phyloP scores from a whole-genome alignment of 2,329 filamentous ascomycete species.

The Thelonectria discophora region DNA sequence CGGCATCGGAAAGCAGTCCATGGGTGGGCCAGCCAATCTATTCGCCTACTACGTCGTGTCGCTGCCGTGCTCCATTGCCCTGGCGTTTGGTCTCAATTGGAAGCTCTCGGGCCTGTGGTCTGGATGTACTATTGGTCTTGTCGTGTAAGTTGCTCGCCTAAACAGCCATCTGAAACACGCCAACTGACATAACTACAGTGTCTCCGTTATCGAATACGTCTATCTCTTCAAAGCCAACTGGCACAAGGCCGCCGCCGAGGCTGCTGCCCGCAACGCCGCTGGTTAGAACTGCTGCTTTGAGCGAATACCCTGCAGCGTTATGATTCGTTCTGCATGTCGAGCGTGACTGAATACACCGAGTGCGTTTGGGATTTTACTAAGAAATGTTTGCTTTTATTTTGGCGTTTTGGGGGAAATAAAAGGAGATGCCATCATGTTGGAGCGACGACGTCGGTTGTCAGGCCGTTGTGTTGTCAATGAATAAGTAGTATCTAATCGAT shows the following conservation, averaged over 20 bases:
- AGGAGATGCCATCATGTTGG: constrained; percentile 5
- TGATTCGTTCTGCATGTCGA: background rate
- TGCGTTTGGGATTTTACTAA: background rate
- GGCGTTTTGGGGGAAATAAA: background rate
- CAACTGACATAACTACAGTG: constrained; percentile 47
- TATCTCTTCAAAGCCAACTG: constrained; percentile 63
- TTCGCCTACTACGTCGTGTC: constrained; percentile 88
- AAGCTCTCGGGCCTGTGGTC: constrained; percentile 83
- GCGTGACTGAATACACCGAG: background rate
- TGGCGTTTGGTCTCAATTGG: constrained; percentile 81
- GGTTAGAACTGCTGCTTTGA: constrained; percentile 45
- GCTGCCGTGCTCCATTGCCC: constrained; percentile 81
- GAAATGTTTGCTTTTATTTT: background rate
- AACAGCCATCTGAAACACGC: background rate
- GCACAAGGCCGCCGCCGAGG: constrained; percentile 62
- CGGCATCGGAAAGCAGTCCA: constrained; percentile 86
- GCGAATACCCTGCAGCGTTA: background rate
- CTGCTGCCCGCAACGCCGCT: constrained; percentile 59
- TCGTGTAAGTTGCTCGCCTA: constrained; percentile 56
- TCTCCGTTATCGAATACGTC: constrained; percentile 62
- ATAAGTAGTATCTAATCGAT: background rate
- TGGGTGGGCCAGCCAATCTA: constrained; percentile 89
- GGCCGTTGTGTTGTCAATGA: constrained; percentile 7
- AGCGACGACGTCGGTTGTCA: background rate
- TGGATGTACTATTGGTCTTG: constrained; percentile 77